Conservation (phyloP, 805 yeast species). For the Candida jianshihensis region DNA sequence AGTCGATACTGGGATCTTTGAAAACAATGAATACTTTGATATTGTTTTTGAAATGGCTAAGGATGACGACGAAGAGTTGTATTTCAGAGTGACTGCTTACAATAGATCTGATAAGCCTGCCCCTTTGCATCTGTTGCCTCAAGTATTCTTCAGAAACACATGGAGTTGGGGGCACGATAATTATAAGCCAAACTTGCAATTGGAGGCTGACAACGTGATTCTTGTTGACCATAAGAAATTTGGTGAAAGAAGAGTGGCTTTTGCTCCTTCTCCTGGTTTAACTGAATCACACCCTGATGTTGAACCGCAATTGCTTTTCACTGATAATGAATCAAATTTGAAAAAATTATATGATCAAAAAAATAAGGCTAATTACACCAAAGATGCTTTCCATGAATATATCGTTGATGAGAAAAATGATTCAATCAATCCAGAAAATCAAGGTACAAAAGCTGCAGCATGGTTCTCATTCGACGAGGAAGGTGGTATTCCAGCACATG, state of each 20-base stretch:
- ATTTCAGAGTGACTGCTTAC: slow-evolving; percentile 81
- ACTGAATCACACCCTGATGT: slow-evolving; percentile 53
- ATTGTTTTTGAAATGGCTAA: slow-evolving; percentile 88
- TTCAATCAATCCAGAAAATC: slow-evolving; percentile 60
- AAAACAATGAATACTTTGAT: slow-evolving; percentile 66
- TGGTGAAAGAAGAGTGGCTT: slow-evolving; percentile 53
- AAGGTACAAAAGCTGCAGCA: slow-evolving; percentile 82
- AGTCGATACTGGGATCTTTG: slow-evolving; percentile 70
- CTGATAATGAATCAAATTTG: slow-evolving; percentile 85
- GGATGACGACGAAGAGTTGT: slow-evolving; percentile 69
- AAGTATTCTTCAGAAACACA: slow-evolving; percentile 75
- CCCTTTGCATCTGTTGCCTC: slow-evolving; percentile 85
- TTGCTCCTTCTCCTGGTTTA: slow-evolving; percentile 81
- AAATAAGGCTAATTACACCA: slow-evolving; percentile 50
- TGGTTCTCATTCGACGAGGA: slow-evolving; percentile 72
- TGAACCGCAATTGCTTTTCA: slow-evolving; percentile 71
- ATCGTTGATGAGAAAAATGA: slow-evolving; percentile 52
- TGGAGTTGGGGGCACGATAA: slow-evolving; percentile 84
- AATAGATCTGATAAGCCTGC: slow-evolving; percentile 79
- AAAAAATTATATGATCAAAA: slow-evolving; percentile 53
- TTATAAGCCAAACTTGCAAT: slow-evolving; percentile 39
- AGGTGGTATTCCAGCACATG: slow-evolving; percentile 81
- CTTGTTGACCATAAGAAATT: slow-evolving; percentile 60
- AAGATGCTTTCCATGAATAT: slow-evolving; percentile 89
- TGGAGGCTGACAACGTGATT: slow-evolving; percentile 39